Evolutionary conservation across 2,329 filamentous ascomycete genomes (phyloP).

Genomic region (Huntiella abstrusa): DNA sequence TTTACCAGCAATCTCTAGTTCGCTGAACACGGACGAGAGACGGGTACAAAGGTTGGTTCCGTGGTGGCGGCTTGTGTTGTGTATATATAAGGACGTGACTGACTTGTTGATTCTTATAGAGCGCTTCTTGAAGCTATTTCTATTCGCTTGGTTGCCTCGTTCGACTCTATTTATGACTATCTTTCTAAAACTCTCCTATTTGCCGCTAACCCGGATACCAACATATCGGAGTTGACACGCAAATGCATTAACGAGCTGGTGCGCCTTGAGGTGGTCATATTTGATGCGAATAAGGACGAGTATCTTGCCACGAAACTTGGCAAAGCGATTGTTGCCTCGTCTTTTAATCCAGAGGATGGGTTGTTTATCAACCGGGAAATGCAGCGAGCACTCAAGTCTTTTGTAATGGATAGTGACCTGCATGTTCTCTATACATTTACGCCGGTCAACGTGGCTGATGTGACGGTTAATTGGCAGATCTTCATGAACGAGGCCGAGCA

Average conservation of each 20-base stretch:
- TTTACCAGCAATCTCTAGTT: slow-evolving; percentile 50
- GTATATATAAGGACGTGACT: background rate
- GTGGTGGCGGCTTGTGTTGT: background rate
- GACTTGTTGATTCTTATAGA: slow-evolving; percentile 19
- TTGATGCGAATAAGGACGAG: slow-evolving; percentile 21
- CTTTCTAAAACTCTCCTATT: slow-evolving; percentile 48
- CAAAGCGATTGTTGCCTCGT: slow-evolving; percentile 52
- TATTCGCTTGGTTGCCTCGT: slow-evolving; percentile 46
- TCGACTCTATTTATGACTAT: slow-evolving; percentile 47
- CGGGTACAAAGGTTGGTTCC: slow-evolving; percentile 41
- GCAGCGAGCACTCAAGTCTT: slow-evolving; percentile 45
- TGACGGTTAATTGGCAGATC: slow-evolving; percentile 49
- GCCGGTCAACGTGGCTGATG: slow-evolving; percentile 37
- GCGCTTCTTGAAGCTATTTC: slow-evolving; percentile 54
- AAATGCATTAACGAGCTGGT: slow-evolving; percentile 39
- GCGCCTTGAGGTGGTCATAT: slow-evolving; percentile 33
- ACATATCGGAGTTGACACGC: slow-evolving; percentile 35
- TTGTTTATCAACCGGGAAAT: slow-evolving; percentile 55
- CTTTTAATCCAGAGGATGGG: slow-evolving; percentile 56
- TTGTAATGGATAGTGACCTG: slow-evolving; percentile 68
- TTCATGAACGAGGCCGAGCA: slow-evolving; percentile 53
- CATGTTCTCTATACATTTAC: slow-evolving; percentile 64
- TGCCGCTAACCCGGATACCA: slow-evolving; percentile 30
- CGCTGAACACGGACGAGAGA: slow-evolving; percentile 45
- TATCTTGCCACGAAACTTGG: slow-evolving; percentile 48